phyloP scores from a whole-genome alignment of 2,329 filamentous ascomycete species.

The Stemphylium beticola region DNA sequence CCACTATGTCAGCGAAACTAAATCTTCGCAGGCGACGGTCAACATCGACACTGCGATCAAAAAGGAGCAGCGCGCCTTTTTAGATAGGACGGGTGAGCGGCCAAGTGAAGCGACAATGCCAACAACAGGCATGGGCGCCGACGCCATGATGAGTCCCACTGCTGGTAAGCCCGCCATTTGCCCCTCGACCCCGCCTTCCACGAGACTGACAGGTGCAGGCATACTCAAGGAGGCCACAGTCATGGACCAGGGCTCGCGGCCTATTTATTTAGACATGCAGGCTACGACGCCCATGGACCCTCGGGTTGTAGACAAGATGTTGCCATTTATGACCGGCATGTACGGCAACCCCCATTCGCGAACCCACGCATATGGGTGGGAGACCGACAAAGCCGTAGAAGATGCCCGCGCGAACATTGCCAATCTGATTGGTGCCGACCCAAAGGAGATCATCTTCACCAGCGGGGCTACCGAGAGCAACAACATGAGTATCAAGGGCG shows the following conservation, averaged over 20 bases:
- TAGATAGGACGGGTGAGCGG: constrained; percentile 62
- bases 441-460: constrained; percentile 99
- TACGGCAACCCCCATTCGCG: constrained; percentile 98
- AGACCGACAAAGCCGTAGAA: constrained; percentile 93
- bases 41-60: constrained; percentile 83
- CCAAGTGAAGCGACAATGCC: constrained; percentile 66
- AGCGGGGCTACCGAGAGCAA: constrained; percentile 98
- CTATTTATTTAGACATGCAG: constrained; percentile 98
- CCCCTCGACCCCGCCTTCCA: constrained; percentile 4
- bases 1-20: constrained; percentile 84
- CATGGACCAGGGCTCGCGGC: constrained; percentile 89
- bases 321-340: constrained; percentile 89
- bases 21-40: constrained; percentile 79
- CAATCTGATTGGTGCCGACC: constrained; percentile 85
- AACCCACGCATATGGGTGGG: constrained; percentile 98
- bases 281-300: constrained; percentile 95
- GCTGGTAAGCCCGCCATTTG: constrained; percentile 58
- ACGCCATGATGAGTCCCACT: constrained; percentile 80
- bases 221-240: constrained; percentile 90
- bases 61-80: constrained; percentile 82
- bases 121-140: constrained; percentile 62
- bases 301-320: constrained; percentile 93
- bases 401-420: constrained; percentile 84
- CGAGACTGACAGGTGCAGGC: constrained; percentile 54
- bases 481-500: constrained; percentile 99